Evolutionary conservation across 2,329 filamentous ascomycete species (phyloP), one percentile per base, ranked within the genome.

Genomic region (Ophiobolus disseminans): DNA sequence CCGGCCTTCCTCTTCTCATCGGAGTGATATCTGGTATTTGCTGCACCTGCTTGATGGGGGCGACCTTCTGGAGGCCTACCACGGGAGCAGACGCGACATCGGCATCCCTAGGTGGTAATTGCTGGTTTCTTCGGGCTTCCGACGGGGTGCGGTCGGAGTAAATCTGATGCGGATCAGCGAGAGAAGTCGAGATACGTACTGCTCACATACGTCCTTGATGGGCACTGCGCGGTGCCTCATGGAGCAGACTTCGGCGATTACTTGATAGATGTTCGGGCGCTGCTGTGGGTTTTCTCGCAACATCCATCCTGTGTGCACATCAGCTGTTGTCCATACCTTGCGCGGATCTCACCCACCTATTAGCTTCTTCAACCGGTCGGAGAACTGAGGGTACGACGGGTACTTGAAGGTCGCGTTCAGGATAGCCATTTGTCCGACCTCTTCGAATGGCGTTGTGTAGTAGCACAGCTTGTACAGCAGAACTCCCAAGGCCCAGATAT

Each of bases 371-470:
- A 97, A 76, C 46, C 88, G 85, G 61, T 96, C 90, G 0, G 94
- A 97, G 70, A 99, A 99, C 14, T 84, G 79, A 21, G 94, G 94
- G 66, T 97, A 91, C 50, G 82, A 84, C 5, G 93, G 94, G 65
- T 90, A 99, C 66, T 90, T 92, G 81, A 90, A 97, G 73, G 86
- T 95, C 40, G 94, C 94, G 69, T 97, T 97, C 53, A 99, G 78
- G 57, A 99, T 99, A 10, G 94, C 94, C 78, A 97, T 89, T 76
- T 97, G 93, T 20, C 94, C 94, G 68, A 96, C 91, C 57, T 97
- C 93, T 75, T 99, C 94, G 65, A 99, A 99, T 0, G 94, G 94
- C 5, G 94, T 99, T 1, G 94, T 99, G 75, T 99, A 99, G 75
- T 97, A 99, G 78, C 94, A 99, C 53, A 99, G 81, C 79, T 99